Conservation (phyloP, 75 land plant species). For the Sequoiadendron giganteum region DNA sequence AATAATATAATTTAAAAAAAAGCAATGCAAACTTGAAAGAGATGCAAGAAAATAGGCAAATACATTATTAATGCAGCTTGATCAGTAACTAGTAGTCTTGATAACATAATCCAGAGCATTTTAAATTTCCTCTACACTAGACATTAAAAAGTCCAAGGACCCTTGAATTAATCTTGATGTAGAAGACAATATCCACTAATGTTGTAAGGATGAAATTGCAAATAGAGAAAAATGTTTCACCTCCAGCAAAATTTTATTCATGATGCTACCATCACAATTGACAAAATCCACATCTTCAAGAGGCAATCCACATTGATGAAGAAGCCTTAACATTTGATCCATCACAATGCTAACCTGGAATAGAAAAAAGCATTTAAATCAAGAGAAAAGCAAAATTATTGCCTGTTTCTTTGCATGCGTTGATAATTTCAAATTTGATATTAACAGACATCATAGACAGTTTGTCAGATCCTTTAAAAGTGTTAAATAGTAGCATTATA, state of each 20-base stretch:
- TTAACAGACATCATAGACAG: background rate
- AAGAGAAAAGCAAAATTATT: background rate
- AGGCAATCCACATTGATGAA: constrained; percentile 93
- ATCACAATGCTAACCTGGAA: constrained; percentile 94
- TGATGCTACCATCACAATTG: constrained; percentile 86
- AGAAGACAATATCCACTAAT: background rate
- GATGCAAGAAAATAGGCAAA: background rate
- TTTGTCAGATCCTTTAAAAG: background rate
- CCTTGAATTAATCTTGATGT: background rate
- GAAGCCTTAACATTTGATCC: constrained; percentile 97
- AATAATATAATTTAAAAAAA: background rate
- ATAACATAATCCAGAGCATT: background rate
- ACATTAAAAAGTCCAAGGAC: background rate
- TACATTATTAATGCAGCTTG: background rate
- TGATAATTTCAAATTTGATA: background rate
- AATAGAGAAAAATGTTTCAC: constrained; percentile 26
- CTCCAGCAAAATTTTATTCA: constrained; percentile 88
- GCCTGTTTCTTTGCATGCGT: background rate
- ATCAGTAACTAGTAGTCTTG: background rate
- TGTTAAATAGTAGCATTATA: background rate
- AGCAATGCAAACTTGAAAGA: background rate
- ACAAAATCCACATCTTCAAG: constrained; percentile 85
- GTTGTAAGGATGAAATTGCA: background rate
- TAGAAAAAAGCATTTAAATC: background rate
- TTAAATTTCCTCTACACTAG: background rate